phyloP scores from a whole-genome alignment of 2,329 filamentous ascomycete genomes.

The Ascocoryne sarcoides region DNA sequence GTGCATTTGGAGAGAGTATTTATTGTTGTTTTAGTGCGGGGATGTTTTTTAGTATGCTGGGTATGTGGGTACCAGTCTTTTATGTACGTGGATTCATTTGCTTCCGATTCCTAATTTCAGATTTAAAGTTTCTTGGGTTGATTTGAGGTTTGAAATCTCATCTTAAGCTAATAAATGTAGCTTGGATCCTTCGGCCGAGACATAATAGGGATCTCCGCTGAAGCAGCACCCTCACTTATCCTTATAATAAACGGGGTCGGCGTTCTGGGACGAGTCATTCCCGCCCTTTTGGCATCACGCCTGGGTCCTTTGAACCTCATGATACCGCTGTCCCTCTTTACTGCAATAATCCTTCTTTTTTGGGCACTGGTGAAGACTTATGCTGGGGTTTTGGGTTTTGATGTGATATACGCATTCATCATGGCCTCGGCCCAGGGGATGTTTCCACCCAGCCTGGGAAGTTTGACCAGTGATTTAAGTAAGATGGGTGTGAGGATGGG shows the following conservation, averaged over 20 bases:
- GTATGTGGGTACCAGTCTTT: slow-evolving; percentile 13
- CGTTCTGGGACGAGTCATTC: slow-evolving; percentile 38
- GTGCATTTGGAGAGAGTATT: slow-evolving; percentile 36
- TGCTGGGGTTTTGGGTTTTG: slow-evolving; percentile 50
- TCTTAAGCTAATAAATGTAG: slow-evolving; percentile 2
- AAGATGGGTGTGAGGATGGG: slow-evolving; percentile 48
- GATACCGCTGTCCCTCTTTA: slow-evolving; percentile 34
- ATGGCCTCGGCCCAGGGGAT: slow-evolving; percentile 23
- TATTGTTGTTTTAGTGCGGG: slow-evolving; percentile 31
- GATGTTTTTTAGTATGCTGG: slow-evolving; percentile 30
- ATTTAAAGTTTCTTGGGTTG: background rate
- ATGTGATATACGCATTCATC: slow-evolving; percentile 54
- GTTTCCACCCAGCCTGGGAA: background rate
- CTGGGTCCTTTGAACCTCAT: slow-evolving; percentile 44
- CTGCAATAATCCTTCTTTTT: slow-evolving; percentile 30
- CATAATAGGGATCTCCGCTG: slow-evolving; percentile 3
- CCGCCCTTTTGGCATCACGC: slow-evolving; percentile 36
- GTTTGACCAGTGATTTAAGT: slow-evolving; percentile 40
- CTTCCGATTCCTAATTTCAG: slow-evolving; percentile 4
- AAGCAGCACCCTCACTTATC: slow-evolving; percentile 35
- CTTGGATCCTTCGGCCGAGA: slow-evolving; percentile 32
- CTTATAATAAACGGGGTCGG: slow-evolving; percentile 45
- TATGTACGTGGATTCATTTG: background rate
- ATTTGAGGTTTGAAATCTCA: background rate
- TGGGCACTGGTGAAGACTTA: slow-evolving; percentile 36